Base-by-base conservation (phyloP, 2,329 filamentous ascomycete species). In the Aspergillus sclerotialis region DNA sequence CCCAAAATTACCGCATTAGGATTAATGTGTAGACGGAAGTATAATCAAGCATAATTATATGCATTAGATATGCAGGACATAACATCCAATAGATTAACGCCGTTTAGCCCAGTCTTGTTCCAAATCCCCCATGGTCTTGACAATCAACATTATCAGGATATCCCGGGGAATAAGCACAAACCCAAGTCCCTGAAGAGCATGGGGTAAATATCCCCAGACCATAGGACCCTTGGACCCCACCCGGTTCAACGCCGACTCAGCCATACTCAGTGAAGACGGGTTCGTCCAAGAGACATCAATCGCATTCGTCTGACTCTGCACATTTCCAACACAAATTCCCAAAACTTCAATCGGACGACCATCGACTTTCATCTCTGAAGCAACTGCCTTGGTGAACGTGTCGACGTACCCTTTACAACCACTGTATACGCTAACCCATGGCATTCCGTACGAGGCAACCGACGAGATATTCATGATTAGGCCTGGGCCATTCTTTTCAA, bases 381-480 rank as follows among this genome's bases (percentile, higher is more conserved):
- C 41, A 8, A 76, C 49, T 2, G 58, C 50, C 7, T 48, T 44
- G 1, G 63, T 64, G 37, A 68, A 65, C 0, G 57, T 50, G 30
- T 60, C 56, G 26, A 66, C 56, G 45, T 66, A 74, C 3, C 58
- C 63, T 51, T 76, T 76, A 15, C 61, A 55, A 0, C 56, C 60
- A 7, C 60, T 55, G 50, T 76, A 76, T 2, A 64, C 45, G 7
- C 51, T 49, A 2, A 74, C 40, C 40, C 68, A 68, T 0, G 74
- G 74, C 9, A 71, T 38, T 1, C 68, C 68, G 10, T 58, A 46
- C 30, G 68, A 63, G 3, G 67, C 56, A 4, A 68, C 42, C 4
- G 68, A 72, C 5, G 70, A 67, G 21, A 75, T 58, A 44, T 71
- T 76, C 42, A 78, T 34, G 33, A 78, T 55, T 5, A 78, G 53